Base-by-base conservation (phyloP, 2,329 filamentous ascomycete genomes). In the Stromatinia cepivora region DNA sequence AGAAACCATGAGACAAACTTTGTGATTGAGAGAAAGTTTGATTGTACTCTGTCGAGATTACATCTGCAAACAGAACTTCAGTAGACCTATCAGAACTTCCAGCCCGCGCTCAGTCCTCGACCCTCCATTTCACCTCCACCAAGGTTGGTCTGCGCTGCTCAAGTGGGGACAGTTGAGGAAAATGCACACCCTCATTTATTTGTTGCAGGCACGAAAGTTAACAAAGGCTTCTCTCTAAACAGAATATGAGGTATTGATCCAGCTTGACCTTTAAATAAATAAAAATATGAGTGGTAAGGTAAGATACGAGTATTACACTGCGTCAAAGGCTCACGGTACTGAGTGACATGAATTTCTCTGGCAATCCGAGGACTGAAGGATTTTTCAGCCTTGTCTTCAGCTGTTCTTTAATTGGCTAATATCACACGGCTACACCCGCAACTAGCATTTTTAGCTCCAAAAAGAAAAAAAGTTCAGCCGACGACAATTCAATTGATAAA, bases 401-500 rank as follows among this genome's bases (percentile, higher is more conserved):
- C 50, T 28, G 22, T 54, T 2, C 1, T 39, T 52, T 64, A 22
- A 64, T 68, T 68, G 66, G 66, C 20, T 48, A 20, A 8, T 22
- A 3, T 45, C 0, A 15, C 15, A n/a, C 66, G 36, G 57, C 66
- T 54, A 52, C 36, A 31, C 13, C 66, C 66, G 66, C 48, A 39
- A 25, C 20, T 62, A 39, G 15, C 28, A 25, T 25, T 39, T 39
- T 54, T 68, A 64, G 66, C 66, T 63, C 58, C n/a, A 28, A 50
- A n/a, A 36, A 6, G 34, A 63, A 68, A 68, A 66, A 63, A 53
- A 68, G 66, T 64, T 68, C 66, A 68, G 66, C 66, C 57, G 66
- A 68, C 25, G 66, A 54, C 57, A 39, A 39, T 54, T 62, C 28
- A 36, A 58, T 46, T 62, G 25, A 68, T 54, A 64, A 68, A 52